Evolutionary conservation across 345 rosid species (phyloP).

Genomic region (Hirschfeldia incana): DNA sequence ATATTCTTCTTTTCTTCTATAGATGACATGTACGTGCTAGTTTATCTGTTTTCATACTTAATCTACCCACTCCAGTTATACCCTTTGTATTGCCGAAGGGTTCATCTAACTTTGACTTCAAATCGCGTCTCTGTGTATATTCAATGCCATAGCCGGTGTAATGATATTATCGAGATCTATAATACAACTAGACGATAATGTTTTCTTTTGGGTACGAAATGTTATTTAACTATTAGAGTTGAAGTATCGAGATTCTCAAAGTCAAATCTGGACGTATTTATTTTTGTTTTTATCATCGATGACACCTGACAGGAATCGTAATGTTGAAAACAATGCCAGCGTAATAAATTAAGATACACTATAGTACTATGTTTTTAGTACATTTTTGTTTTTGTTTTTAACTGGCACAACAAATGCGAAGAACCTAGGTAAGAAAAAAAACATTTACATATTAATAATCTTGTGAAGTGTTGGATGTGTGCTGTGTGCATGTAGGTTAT

Average conservation of each 20-base stretch:
- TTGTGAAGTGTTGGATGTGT: not conserved
- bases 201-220: not conserved
- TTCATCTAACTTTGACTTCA: not conserved
- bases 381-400: not conserved
- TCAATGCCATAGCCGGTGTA: not conserved
- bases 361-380: not conserved
- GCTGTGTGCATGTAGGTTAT: not conserved
- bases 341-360: constrained; percentile 4
- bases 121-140: not conserved
- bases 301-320: constrained; percentile 18
- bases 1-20: too few relatives aligned
- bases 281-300: not conserved
- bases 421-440: not conserved
- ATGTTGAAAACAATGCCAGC: constrained; percentile 19
- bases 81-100: not conserved
- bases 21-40: not conserved
- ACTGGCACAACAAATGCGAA: not conserved
- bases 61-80: not conserved
- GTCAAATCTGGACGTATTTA: constrained; percentile 29
- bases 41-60: not conserved
- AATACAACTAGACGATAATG: constrained; percentile 3
- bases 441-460: not conserved
- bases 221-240: not conserved
- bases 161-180: constrained; percentile 22
- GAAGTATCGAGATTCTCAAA: constrained; percentile 17